These are phyloP conservation scores for Fusarium ambrosium DNA, from an alignment of 2,329 filamentous ascomycete species.

Conservation along the genomic window DNA sequence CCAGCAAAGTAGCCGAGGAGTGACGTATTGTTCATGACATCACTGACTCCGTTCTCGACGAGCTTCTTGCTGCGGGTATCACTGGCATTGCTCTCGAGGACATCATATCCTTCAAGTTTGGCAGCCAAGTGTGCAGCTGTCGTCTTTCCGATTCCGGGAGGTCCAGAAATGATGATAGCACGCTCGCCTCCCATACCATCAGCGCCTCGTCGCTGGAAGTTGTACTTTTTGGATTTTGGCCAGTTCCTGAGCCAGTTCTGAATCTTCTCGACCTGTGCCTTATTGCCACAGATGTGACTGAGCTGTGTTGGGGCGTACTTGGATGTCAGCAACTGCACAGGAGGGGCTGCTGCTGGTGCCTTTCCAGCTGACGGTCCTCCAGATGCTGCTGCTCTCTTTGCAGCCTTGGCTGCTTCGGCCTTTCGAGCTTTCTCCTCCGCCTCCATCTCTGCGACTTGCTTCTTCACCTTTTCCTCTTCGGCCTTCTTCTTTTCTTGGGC, in stretches of 20 bases:
- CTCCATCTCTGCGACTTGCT: conserved; percentile 88
- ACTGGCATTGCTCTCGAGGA: conserved; percentile 95
- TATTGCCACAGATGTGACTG: conserved; percentile 95
- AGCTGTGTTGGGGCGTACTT: conserved; percentile 93
- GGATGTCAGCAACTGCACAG: conserved; percentile 86
- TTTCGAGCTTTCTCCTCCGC: conserved; percentile 76
- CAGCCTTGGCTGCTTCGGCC: conserved; percentile 65
- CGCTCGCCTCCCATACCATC: conserved; percentile 88
- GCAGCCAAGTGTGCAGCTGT: conserved; percentile 96
- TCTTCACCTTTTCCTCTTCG: conserved; percentile 85
- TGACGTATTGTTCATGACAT: conserved; percentile 94
- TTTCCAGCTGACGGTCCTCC: conserved; percentile 41
- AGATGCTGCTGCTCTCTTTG: conserved; percentile 56
- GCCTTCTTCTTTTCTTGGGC: conserved; percentile 86
- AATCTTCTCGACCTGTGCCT: conserved; percentile 88
- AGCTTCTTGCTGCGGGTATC: conserved; percentile 96
- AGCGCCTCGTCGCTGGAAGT: conserved; percentile 85
- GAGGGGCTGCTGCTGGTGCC: conserved; percentile 62
- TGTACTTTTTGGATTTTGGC: conserved; percentile 80
- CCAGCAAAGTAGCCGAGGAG: conserved; percentile 90
- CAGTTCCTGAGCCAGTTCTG: conserved; percentile 89
- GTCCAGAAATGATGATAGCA: conserved; percentile 95
- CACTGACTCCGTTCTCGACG: conserved; percentile 88
- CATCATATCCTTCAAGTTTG: conserved; percentile 91
- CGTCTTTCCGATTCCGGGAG: conserved; percentile 97